Base-by-base conservation (phyloP, 306 rosid genomes). In the Acacia acuminata region DNA sequence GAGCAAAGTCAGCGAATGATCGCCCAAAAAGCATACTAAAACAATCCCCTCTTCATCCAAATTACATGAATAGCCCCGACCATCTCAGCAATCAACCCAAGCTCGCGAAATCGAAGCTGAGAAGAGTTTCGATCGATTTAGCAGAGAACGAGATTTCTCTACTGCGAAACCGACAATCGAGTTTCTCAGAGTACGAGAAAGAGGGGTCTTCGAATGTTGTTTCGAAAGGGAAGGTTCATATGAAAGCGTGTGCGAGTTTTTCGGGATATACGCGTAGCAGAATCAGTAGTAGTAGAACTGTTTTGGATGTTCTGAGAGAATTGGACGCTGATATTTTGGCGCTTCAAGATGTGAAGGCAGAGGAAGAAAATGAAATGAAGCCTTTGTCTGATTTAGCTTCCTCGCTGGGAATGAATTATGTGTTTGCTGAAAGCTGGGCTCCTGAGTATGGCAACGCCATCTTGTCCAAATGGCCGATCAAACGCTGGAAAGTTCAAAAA, bases 361-460 rank as follows among this genome's bases (percentile, higher is more conserved):
- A 89, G 83, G 99, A 96, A 85, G 98, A 92, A 68, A 96, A 93
- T 77, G 97, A 82, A 10, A 96, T 96, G 99, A 96, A 87, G 71
- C 99, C 98, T 10, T 85, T 96, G 77, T 93, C 99, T 0, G 98
- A 96, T 79, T 93, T 96, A 83, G 99, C 99, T 4, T 67, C 76
- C 10, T 91, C 96, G 15, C 76, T 96, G 71, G 97, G 99, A 0
- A 93, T 96, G 99, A 83, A 86, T 25, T 96, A 87, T 68, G 98
- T 92, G 1, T 96, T 96, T 66, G 99, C 99, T 0, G 99, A 96
- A 79, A 96, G 99, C 78, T 96, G 99, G 99, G 99, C 99, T 30
- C 99, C 99, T 22, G 91, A 96, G 81, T 96, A 89, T 75, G 99
- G 99, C 75, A 96, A 92, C 71, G 98, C 99, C 53, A 89, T 96